phyloP scores from a whole-genome alignment of 2,329 filamentous ascomycete genomes.

The Xylariaceae sp. region DNA sequence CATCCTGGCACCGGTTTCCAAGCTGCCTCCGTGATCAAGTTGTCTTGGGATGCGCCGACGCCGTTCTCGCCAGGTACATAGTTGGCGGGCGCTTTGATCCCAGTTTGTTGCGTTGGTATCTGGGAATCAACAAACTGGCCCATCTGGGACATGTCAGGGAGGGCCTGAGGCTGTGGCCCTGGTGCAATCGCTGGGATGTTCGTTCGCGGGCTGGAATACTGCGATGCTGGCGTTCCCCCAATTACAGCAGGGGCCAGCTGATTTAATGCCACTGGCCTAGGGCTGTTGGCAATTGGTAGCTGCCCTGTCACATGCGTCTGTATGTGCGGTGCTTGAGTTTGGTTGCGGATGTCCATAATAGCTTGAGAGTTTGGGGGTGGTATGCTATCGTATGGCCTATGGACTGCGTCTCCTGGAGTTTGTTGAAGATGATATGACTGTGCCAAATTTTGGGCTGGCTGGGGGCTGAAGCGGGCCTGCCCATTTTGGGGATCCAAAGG shows the following conservation, averaged over 20 bases:
- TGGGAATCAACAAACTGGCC: not conserved
- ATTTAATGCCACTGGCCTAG: not conserved
- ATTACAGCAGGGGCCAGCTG: not conserved
- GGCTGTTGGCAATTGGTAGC: not conserved
- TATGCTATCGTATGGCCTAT: not conserved
- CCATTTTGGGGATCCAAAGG: constrained; percentile 1
- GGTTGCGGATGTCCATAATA: not conserved
- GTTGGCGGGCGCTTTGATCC: not conserved
- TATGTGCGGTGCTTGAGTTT: not conserved
- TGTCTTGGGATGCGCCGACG: not conserved
- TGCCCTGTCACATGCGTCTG: not conserved
- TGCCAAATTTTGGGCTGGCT: not conserved
- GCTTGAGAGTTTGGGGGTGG: not conserved
- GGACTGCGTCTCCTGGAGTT: not conserved
- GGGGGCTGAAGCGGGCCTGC: not conserved
- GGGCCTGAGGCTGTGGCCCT: not conserved
- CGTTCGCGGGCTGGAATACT: not conserved
- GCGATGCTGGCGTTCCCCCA: not conserved
- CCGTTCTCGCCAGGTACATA: not conserved
- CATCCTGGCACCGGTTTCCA: constrained; percentile 7
- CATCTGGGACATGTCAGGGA: not conserved
- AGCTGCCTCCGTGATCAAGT: not conserved
- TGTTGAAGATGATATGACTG: not conserved
- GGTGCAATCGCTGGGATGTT: not conserved
- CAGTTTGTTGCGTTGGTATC: not conserved